Evolutionary conservation across 192 early-diverging fungal species (phyloP).

Genomic region (Coemansia pectinata): DNA sequence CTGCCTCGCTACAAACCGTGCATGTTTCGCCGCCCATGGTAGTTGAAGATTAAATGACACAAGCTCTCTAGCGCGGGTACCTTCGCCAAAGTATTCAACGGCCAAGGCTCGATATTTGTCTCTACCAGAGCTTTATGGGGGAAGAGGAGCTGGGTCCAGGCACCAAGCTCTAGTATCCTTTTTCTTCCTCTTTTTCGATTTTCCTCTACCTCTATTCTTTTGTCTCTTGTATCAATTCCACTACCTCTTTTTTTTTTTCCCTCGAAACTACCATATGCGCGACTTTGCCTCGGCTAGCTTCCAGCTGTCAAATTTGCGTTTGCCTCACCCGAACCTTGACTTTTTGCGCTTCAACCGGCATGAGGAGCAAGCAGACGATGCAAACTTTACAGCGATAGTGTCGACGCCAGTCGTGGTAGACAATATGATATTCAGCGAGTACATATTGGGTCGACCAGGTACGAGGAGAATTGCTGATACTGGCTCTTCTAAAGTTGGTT

Average conservation of each 20-base stretch:
- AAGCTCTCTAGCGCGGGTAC: too few species aligned
- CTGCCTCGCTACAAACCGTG: constrained; percentile 34
- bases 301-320: constrained; percentile 27
- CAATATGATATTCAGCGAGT: constrained; percentile 20
- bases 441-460: constrained; percentile 22
- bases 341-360: constrained; percentile 28
- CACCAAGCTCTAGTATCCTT: not conserved
- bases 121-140: constrained; percentile 23
- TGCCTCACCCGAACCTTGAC: constrained; percentile 29
- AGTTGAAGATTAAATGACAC: not conserved
- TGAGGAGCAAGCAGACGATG: constrained; percentile 21
- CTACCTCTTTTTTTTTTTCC: not conserved
- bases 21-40: constrained; percentile 22
- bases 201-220: not conserved
- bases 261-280: constrained; percentile 1
- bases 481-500: not conserved
- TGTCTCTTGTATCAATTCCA: not conserved
- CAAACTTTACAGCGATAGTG: constrained; percentile 32
- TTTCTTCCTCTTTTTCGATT: not conserved
- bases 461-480: not conserved
- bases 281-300: constrained; percentile 19
- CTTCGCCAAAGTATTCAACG: not conserved
- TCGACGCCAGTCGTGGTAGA: constrained; percentile 22
- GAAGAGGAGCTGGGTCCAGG: not conserved
- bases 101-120: not conserved